Base-by-base conservation (phyloP, 2,329 filamentous ascomycete species). In the Diaporthe citriasiana region DNA sequence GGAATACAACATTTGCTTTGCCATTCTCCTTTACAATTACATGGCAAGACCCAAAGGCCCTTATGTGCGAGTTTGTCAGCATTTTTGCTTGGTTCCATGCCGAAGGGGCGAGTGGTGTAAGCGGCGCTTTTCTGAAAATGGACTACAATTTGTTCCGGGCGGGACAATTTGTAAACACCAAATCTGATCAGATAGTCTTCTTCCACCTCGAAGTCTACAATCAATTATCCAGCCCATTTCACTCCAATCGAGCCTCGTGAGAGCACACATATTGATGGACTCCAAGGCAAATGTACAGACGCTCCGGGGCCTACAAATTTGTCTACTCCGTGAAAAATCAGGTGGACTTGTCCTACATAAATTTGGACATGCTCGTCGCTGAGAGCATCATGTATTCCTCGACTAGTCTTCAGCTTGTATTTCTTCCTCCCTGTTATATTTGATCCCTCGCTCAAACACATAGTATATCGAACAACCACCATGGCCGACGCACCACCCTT, bases 121-220 rank as follows among this genome's bases (percentile, higher is more conserved):
- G 35, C 38, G 38, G 35, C 38, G 38, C 57, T 60, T 42, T 30
- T 25, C 56, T 35, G 7, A n/a, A 59, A 35, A 38, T 15, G 33
- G 27, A 35, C 22, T n/a, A 40, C 17, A 40, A 35, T 35, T 12
- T 17, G 1, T 8, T 27, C 57, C 57, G 57, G 57, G n/a, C 57
- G 57, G 57, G 57, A 63, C 57, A 60, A 63, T 42, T 63, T 63
- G 38, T 40, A 42, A n/a, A 50, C 22, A 22, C 8, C 10, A 10
- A 22, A 4, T 22, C 22, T 50, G 47, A 22, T 25, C 47, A 10
- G 9, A 50, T 4, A n/a, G 5, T 50, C 5, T 4, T n/a, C n/a
- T n/a, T n/a, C n/a, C n/a, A n/a, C n/a, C n/a, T n/a, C n/a, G n/a
- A n/a, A n/a, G n/a, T n/a, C n/a, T n/a, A n/a, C n/a, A n/a, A 45